These are phyloP conservation scores for Pseudopyricularia cyperi DNA, from an alignment of 2,329 filamentous ascomycete species.

Conservation along the genomic window DNA sequence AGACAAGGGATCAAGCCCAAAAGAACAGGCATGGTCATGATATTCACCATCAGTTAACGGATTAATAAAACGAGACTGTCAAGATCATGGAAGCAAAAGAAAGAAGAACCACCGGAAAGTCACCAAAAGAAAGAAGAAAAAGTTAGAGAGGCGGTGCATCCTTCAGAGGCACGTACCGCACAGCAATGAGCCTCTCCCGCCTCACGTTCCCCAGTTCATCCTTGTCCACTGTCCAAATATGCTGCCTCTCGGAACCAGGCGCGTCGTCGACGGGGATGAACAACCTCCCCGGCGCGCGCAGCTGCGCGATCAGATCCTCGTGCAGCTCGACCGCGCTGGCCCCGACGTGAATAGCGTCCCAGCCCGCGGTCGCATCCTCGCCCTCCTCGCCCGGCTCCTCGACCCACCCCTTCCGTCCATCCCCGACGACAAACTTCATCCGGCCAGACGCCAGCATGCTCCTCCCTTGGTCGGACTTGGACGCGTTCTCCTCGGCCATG, in stretches of 20 bases:
- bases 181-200: slow-evolving; percentile 52
- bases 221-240: slow-evolving; percentile 66
- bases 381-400: slow-evolving; percentile 23
- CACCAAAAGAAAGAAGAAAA: background rate
- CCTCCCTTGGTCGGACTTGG: slow-evolving; percentile 44
- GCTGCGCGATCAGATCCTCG: slow-evolving; percentile 57
- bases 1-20: no score
- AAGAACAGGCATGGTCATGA: no score
- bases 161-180: slow-evolving; percentile 49
- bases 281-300: slow-evolving; percentile 65
- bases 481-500: slow-evolving; percentile 52
- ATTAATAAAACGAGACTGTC: no score
- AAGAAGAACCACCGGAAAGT: background rate
- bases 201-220: slow-evolving; percentile 47
- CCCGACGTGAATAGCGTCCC: slow-evolving; percentile 93
- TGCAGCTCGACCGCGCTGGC: slow-evolving; percentile 71
- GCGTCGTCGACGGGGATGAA: slow-evolving; percentile 63
- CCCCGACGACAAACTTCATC: slow-evolving; percentile 62
- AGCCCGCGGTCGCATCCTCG: slow-evolving; percentile 39
- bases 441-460: slow-evolving; percentile 47
- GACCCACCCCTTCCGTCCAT: slow-evolving; percentile 56
- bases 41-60: no score
- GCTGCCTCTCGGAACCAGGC: slow-evolving; percentile 34
- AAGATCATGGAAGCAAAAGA: background rate
- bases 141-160: slow-evolving; percentile 5